A percentile compares a stretch with the other conserved stretches of the same genome.
phyloP scores from a whole-genome alignment of 495 filamentous ascomycete genomes.

The Geoglossum glabrum region DNA sequence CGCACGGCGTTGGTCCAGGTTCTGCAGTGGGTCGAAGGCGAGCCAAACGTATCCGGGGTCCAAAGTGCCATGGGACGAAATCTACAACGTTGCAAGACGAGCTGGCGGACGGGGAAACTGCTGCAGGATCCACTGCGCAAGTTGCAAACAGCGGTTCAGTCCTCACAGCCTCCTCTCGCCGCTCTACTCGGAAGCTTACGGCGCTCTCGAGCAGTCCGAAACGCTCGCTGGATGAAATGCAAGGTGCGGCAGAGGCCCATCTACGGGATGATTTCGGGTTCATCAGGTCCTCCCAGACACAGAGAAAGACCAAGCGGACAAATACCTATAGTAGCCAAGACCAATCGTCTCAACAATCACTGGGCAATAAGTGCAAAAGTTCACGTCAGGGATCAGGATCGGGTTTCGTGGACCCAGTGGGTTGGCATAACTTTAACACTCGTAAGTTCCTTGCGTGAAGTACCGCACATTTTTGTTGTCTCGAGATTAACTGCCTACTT shows the following conservation, averaged over 20 bases:
- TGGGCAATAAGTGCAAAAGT: not conserved
- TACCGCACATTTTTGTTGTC: not conserved
- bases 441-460: not conserved
- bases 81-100: not conserved
- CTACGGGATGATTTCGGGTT: not conserved
- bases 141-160: not conserved
- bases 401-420: not conserved
- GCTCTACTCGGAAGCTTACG: not conserved
- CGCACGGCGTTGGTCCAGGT: not conserved
- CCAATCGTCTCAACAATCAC: not conserved
- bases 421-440: not conserved
- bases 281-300: not conserved
- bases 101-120: not conserved
- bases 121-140: not conserved
- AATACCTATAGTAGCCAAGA: conserved; percentile 1
- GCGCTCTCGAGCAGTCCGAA: not conserved
- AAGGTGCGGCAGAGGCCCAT: not conserved
- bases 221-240: not conserved
- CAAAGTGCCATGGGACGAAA: not conserved
- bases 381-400: not conserved
- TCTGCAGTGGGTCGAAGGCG: not conserved
- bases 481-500: not conserved
- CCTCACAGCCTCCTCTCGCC: not conserved
- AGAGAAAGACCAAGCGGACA: not conserved
- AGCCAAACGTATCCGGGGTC: not conserved